Conservation (phyloP, 2,329 filamentous ascomycete species). For the Dothistroma pini region DNA sequence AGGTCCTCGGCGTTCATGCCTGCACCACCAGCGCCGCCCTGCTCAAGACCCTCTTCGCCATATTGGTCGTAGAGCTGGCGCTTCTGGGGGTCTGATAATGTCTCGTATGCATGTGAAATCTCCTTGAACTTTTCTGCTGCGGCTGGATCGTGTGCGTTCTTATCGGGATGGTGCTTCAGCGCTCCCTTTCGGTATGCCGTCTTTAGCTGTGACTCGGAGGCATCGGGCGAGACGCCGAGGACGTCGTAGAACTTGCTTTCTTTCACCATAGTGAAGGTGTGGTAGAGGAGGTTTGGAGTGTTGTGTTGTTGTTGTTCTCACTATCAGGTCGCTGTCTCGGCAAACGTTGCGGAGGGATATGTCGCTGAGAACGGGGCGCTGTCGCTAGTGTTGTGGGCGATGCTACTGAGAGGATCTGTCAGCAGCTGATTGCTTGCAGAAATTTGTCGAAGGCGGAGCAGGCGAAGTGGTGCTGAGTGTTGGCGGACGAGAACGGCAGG, state of each 20-base stretch:
- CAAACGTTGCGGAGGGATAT: background rate
- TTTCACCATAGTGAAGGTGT: constrained; percentile 62
- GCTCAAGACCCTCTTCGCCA: constrained; percentile 91
- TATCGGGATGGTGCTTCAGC: constrained; percentile 86
- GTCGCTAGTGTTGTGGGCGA: background rate
- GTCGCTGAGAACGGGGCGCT: background rate
- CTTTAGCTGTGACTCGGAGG: constrained; percentile 83
- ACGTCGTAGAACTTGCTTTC: constrained; percentile 76
- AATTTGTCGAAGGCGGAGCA: background rate
- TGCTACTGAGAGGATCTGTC: background rate
- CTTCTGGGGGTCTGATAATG: constrained; percentile 89
- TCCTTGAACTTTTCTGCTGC: constrained; percentile 99
- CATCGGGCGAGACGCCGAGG: constrained; percentile 73
- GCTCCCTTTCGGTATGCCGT: constrained; percentile 83
- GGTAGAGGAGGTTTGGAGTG: background rate
- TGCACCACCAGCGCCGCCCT: constrained; percentile 67
- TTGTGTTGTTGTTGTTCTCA: constrained; percentile 1
- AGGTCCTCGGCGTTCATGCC: constrained; percentile 96
- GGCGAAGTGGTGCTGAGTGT: background rate
- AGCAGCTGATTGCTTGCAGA: background rate
- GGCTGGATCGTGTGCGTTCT: constrained; percentile 90
- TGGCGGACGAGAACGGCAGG: background rate
- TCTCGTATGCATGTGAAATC: constrained; percentile 93
- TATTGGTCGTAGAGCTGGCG: constrained; percentile 92
- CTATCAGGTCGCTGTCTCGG: constrained; percentile 14